A percentile compares a stretch with the other conserved stretches of the same genome.
Conservation (phyloP, 2,329 filamentous ascomycete genomes). For the Onygena corvina region DNA sequence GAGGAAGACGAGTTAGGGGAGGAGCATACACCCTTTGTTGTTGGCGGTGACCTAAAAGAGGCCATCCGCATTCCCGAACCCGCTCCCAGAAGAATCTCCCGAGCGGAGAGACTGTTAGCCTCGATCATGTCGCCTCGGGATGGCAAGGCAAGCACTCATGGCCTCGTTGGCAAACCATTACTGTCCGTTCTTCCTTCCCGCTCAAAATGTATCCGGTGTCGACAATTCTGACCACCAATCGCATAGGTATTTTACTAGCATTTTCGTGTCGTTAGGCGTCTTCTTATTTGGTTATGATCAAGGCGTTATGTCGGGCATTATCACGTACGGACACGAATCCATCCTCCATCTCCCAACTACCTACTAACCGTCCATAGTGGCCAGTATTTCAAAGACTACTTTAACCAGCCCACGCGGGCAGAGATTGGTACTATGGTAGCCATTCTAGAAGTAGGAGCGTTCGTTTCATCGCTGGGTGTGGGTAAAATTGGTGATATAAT, state of each 20-base stretch:
- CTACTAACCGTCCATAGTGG: slow-evolving; percentile 40
- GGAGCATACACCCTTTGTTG: slow-evolving; percentile 23
- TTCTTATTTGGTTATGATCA: slow-evolving; percentile 56
- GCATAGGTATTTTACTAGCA: slow-evolving; percentile 79
- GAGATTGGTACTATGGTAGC: slow-evolving; percentile 96
- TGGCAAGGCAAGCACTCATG: slow-evolving; percentile 59
- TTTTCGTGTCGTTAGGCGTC: slow-evolving; percentile 54
- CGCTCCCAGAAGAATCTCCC: slow-evolving; percentile 49
- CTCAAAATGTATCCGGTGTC: too few relatives aligned
- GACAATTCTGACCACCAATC: neutral
- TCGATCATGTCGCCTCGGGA: slow-evolving; percentile 74
- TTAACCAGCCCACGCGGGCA: slow-evolving; percentile 73
- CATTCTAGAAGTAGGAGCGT: slow-evolving; percentile 85
- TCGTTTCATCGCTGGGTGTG: slow-evolving; percentile 76
- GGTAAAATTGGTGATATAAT: slow-evolving; percentile 86
- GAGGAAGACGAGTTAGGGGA: slow-evolving; percentile 36
- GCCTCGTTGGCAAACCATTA: slow-evolving; percentile 88
- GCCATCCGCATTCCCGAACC: slow-evolving; percentile 64
- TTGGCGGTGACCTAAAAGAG: slow-evolving; percentile 19
- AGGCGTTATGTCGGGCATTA: slow-evolving; percentile 57
- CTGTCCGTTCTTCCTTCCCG: slow-evolving; percentile 48
- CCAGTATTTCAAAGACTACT: slow-evolving; percentile 79
- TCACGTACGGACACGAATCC: slow-evolving; percentile 42
- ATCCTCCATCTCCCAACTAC: slow-evolving; percentile 17
- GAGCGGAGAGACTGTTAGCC: slow-evolving; percentile 59